A percentile compares a stretch with the other conserved stretches of the same genome.
Evolutionary conservation across 768 basidiomycete genomes (phyloP).

Genomic region (Xerocomus spinulosus): DNA sequence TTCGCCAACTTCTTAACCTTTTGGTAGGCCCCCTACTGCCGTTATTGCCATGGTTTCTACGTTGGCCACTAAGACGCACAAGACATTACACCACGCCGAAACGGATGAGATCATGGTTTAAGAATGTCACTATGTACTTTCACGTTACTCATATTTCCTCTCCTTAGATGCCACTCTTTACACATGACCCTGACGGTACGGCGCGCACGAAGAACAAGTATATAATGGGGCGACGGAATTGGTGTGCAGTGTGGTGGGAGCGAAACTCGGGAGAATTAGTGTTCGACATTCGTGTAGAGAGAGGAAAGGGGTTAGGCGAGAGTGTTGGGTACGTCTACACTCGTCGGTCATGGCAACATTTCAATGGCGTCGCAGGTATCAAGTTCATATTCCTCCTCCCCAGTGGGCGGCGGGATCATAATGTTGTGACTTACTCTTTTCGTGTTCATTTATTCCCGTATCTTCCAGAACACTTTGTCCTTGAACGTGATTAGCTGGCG

Average conservation of each 20-base stretch:
- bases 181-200: constrained; percentile 69
- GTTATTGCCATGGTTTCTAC: constrained; percentile 80
- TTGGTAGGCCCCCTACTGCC: constrained; percentile 51
- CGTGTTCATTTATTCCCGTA: background rate
- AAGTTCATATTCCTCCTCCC: constrained; percentile 41
- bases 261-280: constrained; percentile 54
- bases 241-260: constrained; percentile 69
- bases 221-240: constrained; percentile 88
- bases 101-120: constrained; percentile 88
- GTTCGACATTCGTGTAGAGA: constrained; percentile 87
- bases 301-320: constrained; percentile 71
- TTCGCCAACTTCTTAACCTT: background rate
- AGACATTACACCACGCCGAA: constrained; percentile 72
- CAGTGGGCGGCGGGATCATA: constrained; percentile 31
- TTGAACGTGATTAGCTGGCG: no score
- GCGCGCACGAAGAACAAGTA: constrained; percentile 64
- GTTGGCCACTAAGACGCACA: constrained; percentile 77
- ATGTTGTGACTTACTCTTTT: constrained; percentile 1
- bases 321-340: constrained; percentile 62
- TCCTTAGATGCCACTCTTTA: constrained; percentile 68
- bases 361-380: constrained; percentile 35
- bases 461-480: background rate
- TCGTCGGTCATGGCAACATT: background rate
- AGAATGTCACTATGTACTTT: background rate
- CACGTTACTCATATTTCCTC: background rate